phyloP scores from a whole-genome alignment of 2,329 filamentous ascomycete species.

The Talaromyces sp. region DNA sequence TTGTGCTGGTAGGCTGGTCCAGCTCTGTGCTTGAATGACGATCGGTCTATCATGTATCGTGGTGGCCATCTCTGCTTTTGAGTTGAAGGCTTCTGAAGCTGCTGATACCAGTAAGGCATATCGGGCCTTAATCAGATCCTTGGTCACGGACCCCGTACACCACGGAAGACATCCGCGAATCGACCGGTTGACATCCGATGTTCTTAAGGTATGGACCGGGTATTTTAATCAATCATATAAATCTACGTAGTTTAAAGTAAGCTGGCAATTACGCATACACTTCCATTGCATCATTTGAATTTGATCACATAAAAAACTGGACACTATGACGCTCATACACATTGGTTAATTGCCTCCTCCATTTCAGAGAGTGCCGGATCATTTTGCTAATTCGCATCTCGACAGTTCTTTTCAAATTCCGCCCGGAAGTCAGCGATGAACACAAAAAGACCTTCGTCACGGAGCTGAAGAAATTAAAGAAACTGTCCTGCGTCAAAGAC shows the following conservation, averaged over 20 bases:
- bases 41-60: not conserved
- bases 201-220: not conserved
- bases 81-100: not conserved
- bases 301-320: not conserved
- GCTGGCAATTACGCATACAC: not conserved
- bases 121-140: not conserved
- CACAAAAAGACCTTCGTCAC: conserved; percentile 47
- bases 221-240: not conserved
- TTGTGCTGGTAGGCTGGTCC: too few relatives aligned
- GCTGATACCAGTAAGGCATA: not conserved
- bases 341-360: conserved; percentile 1
- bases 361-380: not conserved
- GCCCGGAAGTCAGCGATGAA: conserved; percentile 38
- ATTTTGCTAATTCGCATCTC: not conserved
- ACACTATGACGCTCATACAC: conserved; percentile 12
- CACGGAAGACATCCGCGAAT: not conserved
- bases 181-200: not conserved
- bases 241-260: not conserved
- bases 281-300: not conserved
- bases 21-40: not conserved
- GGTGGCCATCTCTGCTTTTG: not conserved
- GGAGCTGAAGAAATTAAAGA: conserved; percentile 51
- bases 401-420: conserved; percentile 52
- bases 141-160: not conserved
- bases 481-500: conserved; percentile 48